These are phyloP conservation scores for Neoboletus magnificus DNA, from an alignment of 768 basidiomycete genomes.

Conservation along the genomic window DNA sequence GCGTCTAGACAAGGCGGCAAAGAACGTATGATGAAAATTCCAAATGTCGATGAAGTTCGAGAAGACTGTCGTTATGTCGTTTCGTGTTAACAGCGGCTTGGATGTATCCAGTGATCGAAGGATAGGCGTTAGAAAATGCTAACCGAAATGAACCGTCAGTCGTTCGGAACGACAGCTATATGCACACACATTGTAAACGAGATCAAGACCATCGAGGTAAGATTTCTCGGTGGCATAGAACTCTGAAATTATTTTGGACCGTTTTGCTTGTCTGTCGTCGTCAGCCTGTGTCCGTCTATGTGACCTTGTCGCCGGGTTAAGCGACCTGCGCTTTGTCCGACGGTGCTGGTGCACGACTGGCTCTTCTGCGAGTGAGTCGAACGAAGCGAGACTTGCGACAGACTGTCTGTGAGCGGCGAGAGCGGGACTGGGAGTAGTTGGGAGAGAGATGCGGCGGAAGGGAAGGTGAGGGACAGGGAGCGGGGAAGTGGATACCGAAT, in stretches of 20 bases:
- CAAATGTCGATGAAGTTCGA: conserved; percentile 90
- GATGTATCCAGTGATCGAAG: conserved; percentile 68
- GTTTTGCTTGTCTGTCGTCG: conserved; percentile 51
- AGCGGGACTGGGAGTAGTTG: conserved; percentile 47
- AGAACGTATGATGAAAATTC: conserved; percentile 81
- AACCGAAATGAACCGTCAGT: background rate
- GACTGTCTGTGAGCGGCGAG: conserved; percentile 51
- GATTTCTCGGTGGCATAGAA: conserved; percentile 79
- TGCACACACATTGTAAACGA: conserved; percentile 72
- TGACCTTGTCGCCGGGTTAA: conserved; percentile 21
- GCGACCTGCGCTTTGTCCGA: conserved; percentile 36
- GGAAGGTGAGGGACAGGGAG: conserved; percentile 50
- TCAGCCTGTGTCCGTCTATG: conserved; percentile 40
- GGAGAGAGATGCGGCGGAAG: conserved; percentile 61
- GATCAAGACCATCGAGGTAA: conserved; percentile 78
- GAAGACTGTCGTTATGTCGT: conserved; percentile 70
- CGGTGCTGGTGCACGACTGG: conserved; percentile 22
- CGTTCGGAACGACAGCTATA: background rate
- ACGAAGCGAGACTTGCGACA: conserved; percentile 66
- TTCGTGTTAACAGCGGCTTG: conserved; percentile 64
- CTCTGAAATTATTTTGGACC: conserved; percentile 71
- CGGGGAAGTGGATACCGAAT: conserved; percentile 22
- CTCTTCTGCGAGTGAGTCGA: conserved; percentile 67
- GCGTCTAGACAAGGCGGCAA: conserved; percentile 52
- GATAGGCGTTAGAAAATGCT: conserved; percentile 84